Evolutionary conservation across 1,284 basidiomycete genomes (phyloP), one percentile per base, ranked within the genome.

Genomic region (Microbotryum silenes-acaulis): DNA sequence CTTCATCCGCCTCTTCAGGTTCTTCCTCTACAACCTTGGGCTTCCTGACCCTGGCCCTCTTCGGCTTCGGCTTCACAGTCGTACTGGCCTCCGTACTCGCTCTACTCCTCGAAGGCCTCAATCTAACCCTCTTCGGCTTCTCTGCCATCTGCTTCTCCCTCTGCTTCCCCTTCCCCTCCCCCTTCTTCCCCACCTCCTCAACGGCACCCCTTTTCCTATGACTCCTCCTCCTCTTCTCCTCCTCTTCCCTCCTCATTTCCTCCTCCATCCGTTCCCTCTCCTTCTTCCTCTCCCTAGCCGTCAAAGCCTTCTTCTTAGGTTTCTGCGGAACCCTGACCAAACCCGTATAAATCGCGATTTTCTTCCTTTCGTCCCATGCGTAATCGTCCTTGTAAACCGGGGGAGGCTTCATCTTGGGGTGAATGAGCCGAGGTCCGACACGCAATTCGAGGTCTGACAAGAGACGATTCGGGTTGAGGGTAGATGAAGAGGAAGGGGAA

Each of bases 341-440:
- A 9, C 67, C 67, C 2, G 21, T 49, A 31, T 69, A 69, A 9
- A 33, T 54, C 23, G 58, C 59, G 8, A 29, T 5, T 31, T 56
- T 59, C 29, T 47, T 56, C 31, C 37, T 57, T 9, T 16, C 3
- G 47, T 69, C 64, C 62, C 61, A 69, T 0, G 6, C 16, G 63
- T 69, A 69, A 23, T 65, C 55, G 21, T 57, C 23, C 0, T 9
- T 21, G 58, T 69, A 69, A 18, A 59, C 61, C 1, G 61, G 61
- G 10, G 67, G 67, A 6, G 67, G 67, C 18, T 37, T 20, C 27
- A 69, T 59, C 37, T 60, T 62, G 1, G 65, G 63, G 33, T 69
- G 67, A 4, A 67, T 52, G 23, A 67, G 51, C 4, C 67, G 67
- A 16, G 63, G 58, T 8, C 59, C 45, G 18, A 6, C n/a, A 10